Base-by-base conservation (phyloP, 495 filamentous ascomycete species). In the Delitschia confertaspora region DNA sequence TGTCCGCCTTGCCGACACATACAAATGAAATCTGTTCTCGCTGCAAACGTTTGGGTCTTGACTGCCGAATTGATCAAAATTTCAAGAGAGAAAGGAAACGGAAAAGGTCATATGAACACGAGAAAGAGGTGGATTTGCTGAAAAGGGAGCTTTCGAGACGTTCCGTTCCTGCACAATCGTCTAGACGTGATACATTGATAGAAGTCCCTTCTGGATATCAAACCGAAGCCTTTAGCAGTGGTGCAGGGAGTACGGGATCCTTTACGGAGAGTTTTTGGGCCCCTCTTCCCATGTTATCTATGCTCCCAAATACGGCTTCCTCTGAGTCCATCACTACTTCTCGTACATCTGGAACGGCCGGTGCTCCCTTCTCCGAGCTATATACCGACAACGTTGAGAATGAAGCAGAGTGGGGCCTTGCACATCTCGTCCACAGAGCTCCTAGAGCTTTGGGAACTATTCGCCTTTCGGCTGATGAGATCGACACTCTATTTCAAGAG, bases 1-100 rank as follows among this genome's bases (percentile, higher is more conserved):
- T 53, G 84, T 84, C 71, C 87, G 41, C 82, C 82, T 53, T 95
- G 86, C 70, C 81, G 91, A 71, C 86, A 89, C 42, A 65, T 82
- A 30, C 82, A 87, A 65, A 81, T 83, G 37, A 73, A 29, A 71
- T 76, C 49, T 95, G 87, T 62, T 81, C 80, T 18, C 71, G 87
- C 53, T 95, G 87, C 66, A 80, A 76, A 57, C 83, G 85, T 50
- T 72, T 89, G 41, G 83, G 79, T 53, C 81, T 93, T 41, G 76
- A 80, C 20, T 95, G 87, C 70, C 87, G 86, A 57, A 93, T 95
- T 58, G 85, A 93, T 60, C 82, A 80, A 42, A 86, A 87, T 57
- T 95, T 95, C 67, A 89, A 88, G 64, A 80, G 87, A 30, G 72
- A 93, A 22, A 84, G 85, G 38, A 95, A 95, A 69, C 78, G 87